Percentiles rank a stretch among this genome's conserved stretches.
Evolutionary conservation across 2,329 filamentous ascomycete species (phyloP).

Genomic region (Trichoderma hamatum): DNA sequence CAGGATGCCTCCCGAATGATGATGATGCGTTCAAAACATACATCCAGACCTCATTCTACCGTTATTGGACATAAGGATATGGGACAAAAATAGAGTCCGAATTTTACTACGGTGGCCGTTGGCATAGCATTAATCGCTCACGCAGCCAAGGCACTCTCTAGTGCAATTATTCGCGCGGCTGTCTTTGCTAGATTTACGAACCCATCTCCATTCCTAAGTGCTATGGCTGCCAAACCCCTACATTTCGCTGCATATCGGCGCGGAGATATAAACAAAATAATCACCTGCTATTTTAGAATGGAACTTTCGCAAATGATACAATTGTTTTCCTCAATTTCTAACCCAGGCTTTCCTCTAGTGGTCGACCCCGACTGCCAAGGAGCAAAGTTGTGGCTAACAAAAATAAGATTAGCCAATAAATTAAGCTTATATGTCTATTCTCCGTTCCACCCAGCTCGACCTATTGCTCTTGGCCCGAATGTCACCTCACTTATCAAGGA

Average conservation of each 20-base stretch:
- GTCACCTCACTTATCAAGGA: conserved; percentile 6
- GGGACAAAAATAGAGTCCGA: no score
- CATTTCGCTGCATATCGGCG: background rate
- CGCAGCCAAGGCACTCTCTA: background rate
- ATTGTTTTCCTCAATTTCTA: background rate
- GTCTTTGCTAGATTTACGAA: no score
- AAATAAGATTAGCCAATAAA: conserved; percentile 14
- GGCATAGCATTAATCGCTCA: background rate
- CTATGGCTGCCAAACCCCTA: background rate
- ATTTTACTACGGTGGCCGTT: background rate
- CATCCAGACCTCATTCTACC: background rate
- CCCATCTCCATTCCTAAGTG: no score
- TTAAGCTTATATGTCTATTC: conserved; percentile 21
- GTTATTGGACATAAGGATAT: no score
- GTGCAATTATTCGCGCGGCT: background rate
- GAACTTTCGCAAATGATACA: conserved; percentile 17
- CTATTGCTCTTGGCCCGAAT: background rate
- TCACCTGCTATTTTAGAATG: conserved; percentile 16
- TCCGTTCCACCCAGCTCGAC: conserved; percentile 10
- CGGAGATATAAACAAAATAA: background rate
- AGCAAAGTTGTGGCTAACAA: background rate
- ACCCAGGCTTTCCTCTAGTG: background rate
- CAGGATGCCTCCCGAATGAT: background rate
- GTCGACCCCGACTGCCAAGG: conserved; percentile 1
- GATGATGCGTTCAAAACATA: background rate